A percentile compares a stretch with the other conserved stretches of the same genome.
Evolutionary conservation across 208 protist species (phyloP).

Genomic region (Trypanosoma conorhini): DNA sequence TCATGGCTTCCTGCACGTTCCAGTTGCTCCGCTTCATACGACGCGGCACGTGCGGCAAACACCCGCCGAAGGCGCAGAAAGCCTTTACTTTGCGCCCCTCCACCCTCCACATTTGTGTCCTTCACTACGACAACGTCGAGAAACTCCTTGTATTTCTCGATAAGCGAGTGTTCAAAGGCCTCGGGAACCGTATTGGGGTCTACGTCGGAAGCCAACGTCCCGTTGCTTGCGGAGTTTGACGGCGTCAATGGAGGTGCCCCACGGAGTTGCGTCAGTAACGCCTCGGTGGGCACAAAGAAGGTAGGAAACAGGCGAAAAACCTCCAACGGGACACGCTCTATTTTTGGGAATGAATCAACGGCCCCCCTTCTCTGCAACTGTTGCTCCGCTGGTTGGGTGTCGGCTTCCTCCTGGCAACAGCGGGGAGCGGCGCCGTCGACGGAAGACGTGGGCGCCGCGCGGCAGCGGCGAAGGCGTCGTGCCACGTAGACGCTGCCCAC

Average conservation of each 20-base stretch:
- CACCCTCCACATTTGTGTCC: slow-evolving; percentile 1
- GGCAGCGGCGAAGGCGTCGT: slow-evolving; percentile 6
- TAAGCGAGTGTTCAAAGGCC: neutral
- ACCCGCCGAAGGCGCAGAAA: slow-evolving; percentile 26
- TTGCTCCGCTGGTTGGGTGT: neutral
- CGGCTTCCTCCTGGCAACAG: neutral
- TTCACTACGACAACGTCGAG: slow-evolving; percentile 27
- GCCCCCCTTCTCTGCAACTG: neutral
- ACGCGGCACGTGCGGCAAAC: neutral
- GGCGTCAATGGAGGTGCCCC: neutral
- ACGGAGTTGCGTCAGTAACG: slow-evolving; percentile 18
- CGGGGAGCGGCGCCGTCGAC: neutral
- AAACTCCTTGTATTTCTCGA: slow-evolving; percentile 20
- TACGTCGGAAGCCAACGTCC: neutral
- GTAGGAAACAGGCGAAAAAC: slow-evolving; percentile 44
- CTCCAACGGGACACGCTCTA: neutral
- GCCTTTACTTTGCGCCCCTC: neutral
- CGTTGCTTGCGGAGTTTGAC: neutral
- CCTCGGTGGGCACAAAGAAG: slow-evolving; percentile 58
- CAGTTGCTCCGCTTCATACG: neutral
- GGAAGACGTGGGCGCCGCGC: neutral
- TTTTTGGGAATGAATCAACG: neutral
- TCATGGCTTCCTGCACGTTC: slow-evolving; percentile 4
- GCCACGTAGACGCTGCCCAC: slow-evolving; percentile 37
- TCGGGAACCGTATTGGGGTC: neutral